phyloP scores from a whole-genome alignment of 2,329 filamentous ascomycete species.

The Sporothrix inflata region DNA sequence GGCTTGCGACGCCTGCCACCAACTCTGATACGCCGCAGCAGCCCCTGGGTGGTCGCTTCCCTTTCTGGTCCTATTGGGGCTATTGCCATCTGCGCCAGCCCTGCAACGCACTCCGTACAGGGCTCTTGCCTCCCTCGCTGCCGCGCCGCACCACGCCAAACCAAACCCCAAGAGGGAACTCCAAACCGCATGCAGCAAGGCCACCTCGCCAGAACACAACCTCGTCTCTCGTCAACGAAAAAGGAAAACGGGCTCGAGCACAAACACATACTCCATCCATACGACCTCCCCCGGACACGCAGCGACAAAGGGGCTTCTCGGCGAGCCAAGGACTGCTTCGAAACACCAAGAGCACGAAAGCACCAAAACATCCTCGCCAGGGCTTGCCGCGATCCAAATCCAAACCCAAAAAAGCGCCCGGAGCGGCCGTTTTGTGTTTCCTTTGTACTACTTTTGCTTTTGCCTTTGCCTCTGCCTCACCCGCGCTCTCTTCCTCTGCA shows the following conservation, averaged over 20 bases:
- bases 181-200: conserved; percentile 21
- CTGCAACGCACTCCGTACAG: neutral
- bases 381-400: neutral
- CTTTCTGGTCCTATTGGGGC: neutral
- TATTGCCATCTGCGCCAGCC: neutral
- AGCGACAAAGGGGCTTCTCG: conserved; percentile 8
- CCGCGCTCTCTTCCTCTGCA: neutral
- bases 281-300: conserved; percentile 4
- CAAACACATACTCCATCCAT: neutral
- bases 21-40: conserved; percentile 22
- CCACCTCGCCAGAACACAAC: conserved; percentile 21
- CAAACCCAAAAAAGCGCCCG: neutral
- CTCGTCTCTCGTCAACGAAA: neutral
- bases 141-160: conserved; percentile 12
- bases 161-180: conserved; percentile 1
- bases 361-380: neutral
- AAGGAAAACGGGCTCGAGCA: neutral
- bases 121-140: conserved; percentile 6
- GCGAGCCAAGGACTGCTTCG: conserved; percentile 26
- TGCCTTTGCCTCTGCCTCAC: neutral
- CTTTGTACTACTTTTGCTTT: neutral
- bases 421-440: conserved; percentile 5
- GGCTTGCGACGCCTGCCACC: conserved; percentile 23
- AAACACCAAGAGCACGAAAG: conserved; percentile 21
- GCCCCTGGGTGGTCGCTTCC: conserved; percentile 24